phyloP scores from a whole-genome alignment of 2,329 filamentous ascomycete species.

The Curvularia sp. region DNA sequence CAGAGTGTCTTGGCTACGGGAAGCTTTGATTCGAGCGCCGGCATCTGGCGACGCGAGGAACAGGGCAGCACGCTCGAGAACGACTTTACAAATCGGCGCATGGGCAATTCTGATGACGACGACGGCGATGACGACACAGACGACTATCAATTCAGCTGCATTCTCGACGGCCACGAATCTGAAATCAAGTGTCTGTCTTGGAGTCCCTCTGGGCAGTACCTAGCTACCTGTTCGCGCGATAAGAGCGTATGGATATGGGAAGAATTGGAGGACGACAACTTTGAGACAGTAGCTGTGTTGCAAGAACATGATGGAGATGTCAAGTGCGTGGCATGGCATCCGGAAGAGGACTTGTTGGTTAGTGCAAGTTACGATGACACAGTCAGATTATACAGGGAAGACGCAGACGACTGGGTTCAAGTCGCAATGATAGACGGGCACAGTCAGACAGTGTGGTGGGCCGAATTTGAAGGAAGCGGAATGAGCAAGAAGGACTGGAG shows the following conservation, averaged over 20 bases:
- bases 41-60: slow-evolving; percentile 72
- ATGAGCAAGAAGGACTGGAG: slow-evolving; percentile 40
- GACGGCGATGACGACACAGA: slow-evolving; percentile 68
- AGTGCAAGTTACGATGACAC: slow-evolving; percentile 95
- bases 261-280: slow-evolving; percentile 92
- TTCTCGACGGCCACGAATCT: slow-evolving; percentile 92
- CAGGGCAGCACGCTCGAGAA: slow-evolving; percentile 58
- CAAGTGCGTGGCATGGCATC: slow-evolving; percentile 93
- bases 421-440: slow-evolving; percentile 83
- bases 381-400: slow-evolving; percentile 86
- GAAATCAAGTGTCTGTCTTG: slow-evolving; percentile 86
- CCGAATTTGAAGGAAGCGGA: slow-evolving; percentile 68
- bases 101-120: slow-evolving; percentile 44
- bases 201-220: slow-evolving; percentile 73
- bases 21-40: slow-evolving; percentile 91
- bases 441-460: slow-evolving; percentile 84
- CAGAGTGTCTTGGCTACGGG: slow-evolving; percentile 83
- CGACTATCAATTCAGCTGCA: slow-evolving; percentile 91
- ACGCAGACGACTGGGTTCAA: slow-evolving; percentile 92
- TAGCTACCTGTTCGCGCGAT: slow-evolving; percentile 90
- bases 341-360: slow-evolving; percentile 77
- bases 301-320: slow-evolving; percentile 96
- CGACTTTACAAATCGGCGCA: slow-evolving; percentile 32
- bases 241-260: slow-evolving; percentile 99
- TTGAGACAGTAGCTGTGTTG: slow-evolving; percentile 93